Evolutionary conservation across 192 early-diverging fungal species (phyloP), one percentile per base, ranked within the genome.

Genomic region (Nowakowskiella sp.): DNA sequence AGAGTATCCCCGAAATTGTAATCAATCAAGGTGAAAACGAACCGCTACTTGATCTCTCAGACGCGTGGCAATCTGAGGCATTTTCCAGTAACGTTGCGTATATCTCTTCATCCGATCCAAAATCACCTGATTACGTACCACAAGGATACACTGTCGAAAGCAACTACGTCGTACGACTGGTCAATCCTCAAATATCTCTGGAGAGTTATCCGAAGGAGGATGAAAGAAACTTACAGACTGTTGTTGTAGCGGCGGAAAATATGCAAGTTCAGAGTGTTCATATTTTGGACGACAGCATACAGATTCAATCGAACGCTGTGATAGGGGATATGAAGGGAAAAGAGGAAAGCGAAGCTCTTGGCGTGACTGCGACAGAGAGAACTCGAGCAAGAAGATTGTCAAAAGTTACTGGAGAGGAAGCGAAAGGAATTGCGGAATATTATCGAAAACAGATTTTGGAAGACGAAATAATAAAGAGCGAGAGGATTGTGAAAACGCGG

Each of bases 181-280:
- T 88, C 2, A 85, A 88, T 55, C 82, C 85, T 2, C 84, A 88
- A 59, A 72, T 88, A 32, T 85, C 74, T 55, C 68, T 88, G 8
- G 80, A 85, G 53, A 74, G 76, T 31, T 68, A 49, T 16, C 49
- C 55, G 4, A 69, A 72, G 34, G 51, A 64, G 2, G 51, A 57
- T 19, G 31, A 70, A 7, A 54, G 51, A 23, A 51, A 78, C 30
- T 62, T 72, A 3, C 55, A 75, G 33, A 57, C 72, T 0, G 70
- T 83, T 22, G 67, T 88, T 1, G 53, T 88, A 1, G 73, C 71
- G 0, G 74, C 78, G 6, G 75, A 82, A 47, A 68, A 70, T 7
- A 80, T 78, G 47, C 72, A 83, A 31, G 42, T 85, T 21, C 80
- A 76, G 44, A 67, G 58, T 0, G 60, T 85, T 30, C 55, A 54